Percentiles rank a stretch among this genome's conserved stretches.
Evolutionary conservation across 495 filamentous ascomycete genomes (phyloP).

Genomic region (Platismatia glauca): DNA sequence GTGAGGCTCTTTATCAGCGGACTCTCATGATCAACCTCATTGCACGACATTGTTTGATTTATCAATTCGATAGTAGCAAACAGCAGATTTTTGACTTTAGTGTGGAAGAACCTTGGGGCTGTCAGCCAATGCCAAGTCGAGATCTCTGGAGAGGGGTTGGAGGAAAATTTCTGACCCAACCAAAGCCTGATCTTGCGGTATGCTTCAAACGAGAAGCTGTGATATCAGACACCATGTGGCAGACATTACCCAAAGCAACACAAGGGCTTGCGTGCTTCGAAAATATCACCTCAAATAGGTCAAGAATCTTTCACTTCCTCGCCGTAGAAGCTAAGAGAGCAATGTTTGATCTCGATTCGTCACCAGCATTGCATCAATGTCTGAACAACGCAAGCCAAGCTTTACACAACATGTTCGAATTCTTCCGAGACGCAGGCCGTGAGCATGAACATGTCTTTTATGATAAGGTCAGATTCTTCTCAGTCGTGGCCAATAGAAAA

Average conservation of each 20-base stretch:
- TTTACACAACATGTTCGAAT: slow-evolving; percentile 23
- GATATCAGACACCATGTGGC: background rate
- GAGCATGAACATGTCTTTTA: slow-evolving; percentile 9
- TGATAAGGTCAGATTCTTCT: slow-evolving; percentile 1
- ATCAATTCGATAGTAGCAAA: background rate
- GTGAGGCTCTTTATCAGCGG: slow-evolving; percentile 19
- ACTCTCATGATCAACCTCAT: slow-evolving; percentile 18
- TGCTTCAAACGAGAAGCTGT: slow-evolving; percentile 1
- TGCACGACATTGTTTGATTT: slow-evolving; percentile 14
- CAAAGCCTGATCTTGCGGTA: slow-evolving; percentile 9
- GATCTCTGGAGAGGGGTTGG: background rate
- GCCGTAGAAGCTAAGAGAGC: background rate
- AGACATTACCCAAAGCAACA: background rate
- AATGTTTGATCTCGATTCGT: background rate
- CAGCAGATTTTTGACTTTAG: slow-evolving; percentile 10
- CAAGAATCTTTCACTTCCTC: slow-evolving; percentile 5
- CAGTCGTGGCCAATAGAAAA: slow-evolving; percentile 1
- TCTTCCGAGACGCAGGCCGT: slow-evolving; percentile 16
- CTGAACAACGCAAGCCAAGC: slow-evolving; percentile 22
- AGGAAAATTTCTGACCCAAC: background rate
- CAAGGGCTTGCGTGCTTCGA: slow-evolving; percentile 3
- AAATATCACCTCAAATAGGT: background rate
- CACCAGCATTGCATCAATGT: slow-evolving; percentile 3
- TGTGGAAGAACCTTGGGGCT: slow-evolving; percentile 15
- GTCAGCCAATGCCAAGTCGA: slow-evolving; percentile 14